A percentile compares a stretch with the other conserved stretches of the same genome.
phyloP scores from a whole-genome alignment of 495 filamentous ascomycete species.

The Cercophora newfieldiana region DNA sequence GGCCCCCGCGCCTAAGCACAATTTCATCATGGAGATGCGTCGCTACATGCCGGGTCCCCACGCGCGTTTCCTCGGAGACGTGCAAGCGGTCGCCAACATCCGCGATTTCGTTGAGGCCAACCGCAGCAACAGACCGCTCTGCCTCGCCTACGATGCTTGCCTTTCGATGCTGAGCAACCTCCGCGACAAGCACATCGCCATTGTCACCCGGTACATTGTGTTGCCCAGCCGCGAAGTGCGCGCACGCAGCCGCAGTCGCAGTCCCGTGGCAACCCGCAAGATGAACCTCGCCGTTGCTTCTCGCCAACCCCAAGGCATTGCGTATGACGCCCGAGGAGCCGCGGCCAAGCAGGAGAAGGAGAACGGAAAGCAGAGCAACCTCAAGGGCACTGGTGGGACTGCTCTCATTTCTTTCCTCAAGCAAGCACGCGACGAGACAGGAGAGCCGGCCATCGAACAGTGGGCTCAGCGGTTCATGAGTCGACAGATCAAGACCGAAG shows the following conservation, averaged over 20 bases:
- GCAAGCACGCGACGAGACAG: slow-evolving; percentile 93
- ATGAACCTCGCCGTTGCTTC: slow-evolving; percentile 68
- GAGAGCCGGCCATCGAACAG: slow-evolving; percentile 82
- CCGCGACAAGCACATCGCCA: slow-evolving; percentile 92
- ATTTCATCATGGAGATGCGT: slow-evolving; percentile 96
- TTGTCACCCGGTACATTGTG: slow-evolving; percentile 95
- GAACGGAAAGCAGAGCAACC: slow-evolving; percentile 50
- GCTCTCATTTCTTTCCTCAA: slow-evolving; percentile 92
- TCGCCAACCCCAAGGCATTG: slow-evolving; percentile 43
- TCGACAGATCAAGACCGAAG: slow-evolving; percentile 45
- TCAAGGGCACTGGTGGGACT: slow-evolving; percentile 90
- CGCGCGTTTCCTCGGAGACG: slow-evolving; percentile 80
- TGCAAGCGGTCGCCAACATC: slow-evolving; percentile 82
- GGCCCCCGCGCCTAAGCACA: slow-evolving; percentile 64
- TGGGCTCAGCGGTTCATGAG: slow-evolving; percentile 78
- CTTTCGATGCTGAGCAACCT: slow-evolving; percentile 86
- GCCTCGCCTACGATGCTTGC: slow-evolving; percentile 85
- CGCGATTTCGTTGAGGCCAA: slow-evolving; percentile 75
- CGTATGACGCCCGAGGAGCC: slow-evolving; percentile 29
- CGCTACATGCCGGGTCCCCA: slow-evolving; percentile 95
- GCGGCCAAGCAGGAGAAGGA: slow-evolving; percentile 14
- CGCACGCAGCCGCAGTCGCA: slow-evolving; percentile 47
- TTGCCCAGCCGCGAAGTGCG: slow-evolving; percentile 58
- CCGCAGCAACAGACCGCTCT: slow-evolving; percentile 61
- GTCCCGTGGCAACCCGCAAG: slow-evolving; percentile 44